phyloP scores from a whole-genome alignment of 768 basidiomycete genomes.

The Boletus sensibilis region DNA sequence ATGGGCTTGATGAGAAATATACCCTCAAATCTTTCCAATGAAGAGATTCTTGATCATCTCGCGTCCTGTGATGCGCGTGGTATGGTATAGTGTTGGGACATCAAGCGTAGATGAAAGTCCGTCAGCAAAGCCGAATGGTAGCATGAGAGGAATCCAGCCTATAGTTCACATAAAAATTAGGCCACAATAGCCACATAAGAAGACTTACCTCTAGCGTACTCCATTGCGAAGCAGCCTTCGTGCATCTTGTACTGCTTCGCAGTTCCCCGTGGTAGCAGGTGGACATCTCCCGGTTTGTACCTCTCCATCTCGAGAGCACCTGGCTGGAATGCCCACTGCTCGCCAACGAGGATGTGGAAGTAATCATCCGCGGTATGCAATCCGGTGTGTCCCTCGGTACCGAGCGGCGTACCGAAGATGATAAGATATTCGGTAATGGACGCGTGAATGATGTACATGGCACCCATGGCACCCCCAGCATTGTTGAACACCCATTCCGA shows the following conservation, averaged over 20 bases:
- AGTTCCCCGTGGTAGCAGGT: slow-evolving; percentile 76
- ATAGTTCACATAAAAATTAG: not conserved
- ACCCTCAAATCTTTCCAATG: slow-evolving; percentile 74
- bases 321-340: slow-evolving; percentile 90
- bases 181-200: not conserved
- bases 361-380: slow-evolving; percentile 97
- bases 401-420: slow-evolving; percentile 93
- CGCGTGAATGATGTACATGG: slow-evolving; percentile 97
- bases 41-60: slow-evolving; percentile 84
- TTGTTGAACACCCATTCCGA: slow-evolving; percentile 96
- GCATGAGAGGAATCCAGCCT: slow-evolving; percentile 98
- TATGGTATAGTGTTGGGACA: slow-evolving; percentile 76
- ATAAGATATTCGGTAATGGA: slow-evolving; percentile 96
- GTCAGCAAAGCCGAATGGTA: slow-evolving; percentile 93
- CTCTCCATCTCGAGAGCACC: slow-evolving; percentile 83
- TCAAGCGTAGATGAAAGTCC: slow-evolving; percentile 86
- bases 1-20: not conserved
- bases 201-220: slow-evolving; percentile 82
- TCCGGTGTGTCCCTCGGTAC: slow-evolving; percentile 95
- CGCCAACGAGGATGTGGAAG: slow-evolving; percentile 91
- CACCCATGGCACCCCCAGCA: slow-evolving; percentile 97
- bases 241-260: slow-evolving; percentile 99
- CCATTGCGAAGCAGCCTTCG: slow-evolving; percentile 92
- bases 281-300: slow-evolving; percentile 81
- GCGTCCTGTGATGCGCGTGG: slow-evolving; percentile 70